Conservation (phyloP, 2,329 filamentous ascomycete species). For the Sclerotiophoma versabilis region DNA sequence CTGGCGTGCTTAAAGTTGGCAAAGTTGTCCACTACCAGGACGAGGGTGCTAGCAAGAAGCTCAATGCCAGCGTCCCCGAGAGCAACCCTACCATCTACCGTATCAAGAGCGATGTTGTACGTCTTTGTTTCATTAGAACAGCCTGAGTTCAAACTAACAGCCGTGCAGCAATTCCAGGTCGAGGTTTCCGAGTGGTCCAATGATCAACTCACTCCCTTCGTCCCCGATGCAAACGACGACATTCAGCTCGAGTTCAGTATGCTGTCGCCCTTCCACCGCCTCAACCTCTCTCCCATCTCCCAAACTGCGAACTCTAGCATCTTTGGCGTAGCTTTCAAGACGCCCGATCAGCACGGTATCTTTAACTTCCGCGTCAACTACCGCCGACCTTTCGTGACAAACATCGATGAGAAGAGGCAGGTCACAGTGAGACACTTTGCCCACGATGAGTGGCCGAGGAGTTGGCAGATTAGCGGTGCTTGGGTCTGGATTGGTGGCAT, state of each 20-base stretch:
- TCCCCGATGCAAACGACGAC: conserved; percentile 71
- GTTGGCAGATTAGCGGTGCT: conserved; percentile 85
- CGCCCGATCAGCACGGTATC: conserved; percentile 97
- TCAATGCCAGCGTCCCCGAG: conserved; percentile 52
- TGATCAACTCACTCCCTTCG: conserved; percentile 78
- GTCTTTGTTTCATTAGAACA: conserved; percentile 50
- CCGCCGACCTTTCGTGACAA: conserved; percentile 90
- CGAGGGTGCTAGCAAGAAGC: conserved; percentile 60
- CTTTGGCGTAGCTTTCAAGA: conserved; percentile 77
- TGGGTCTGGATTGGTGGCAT: conserved; percentile 96
- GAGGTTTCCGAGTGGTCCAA: conserved; percentile 85
- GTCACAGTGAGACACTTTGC: conserved; percentile 96
- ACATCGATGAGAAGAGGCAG: conserved; percentile 90
- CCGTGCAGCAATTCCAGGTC: conserved; percentile 77
- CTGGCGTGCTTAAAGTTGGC: conserved; percentile 85
- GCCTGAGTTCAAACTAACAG: conserved; percentile 11
- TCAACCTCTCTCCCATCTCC: conserved; percentile 68
- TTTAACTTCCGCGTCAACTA: conserved; percentile 99
- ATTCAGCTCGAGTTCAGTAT: conserved; percentile 98
- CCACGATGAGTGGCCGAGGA: conserved; percentile 94
- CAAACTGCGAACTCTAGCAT: conserved; percentile 72
- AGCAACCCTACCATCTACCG: conserved; percentile 89
- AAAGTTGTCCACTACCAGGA: conserved; percentile 77
- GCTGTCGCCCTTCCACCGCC: conserved; percentile 95
- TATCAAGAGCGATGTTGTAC: conserved; percentile 94